Conservation (phyloP, 768 basidiomycete species). For the Sistotremastrum niveocremeum region DNA sequence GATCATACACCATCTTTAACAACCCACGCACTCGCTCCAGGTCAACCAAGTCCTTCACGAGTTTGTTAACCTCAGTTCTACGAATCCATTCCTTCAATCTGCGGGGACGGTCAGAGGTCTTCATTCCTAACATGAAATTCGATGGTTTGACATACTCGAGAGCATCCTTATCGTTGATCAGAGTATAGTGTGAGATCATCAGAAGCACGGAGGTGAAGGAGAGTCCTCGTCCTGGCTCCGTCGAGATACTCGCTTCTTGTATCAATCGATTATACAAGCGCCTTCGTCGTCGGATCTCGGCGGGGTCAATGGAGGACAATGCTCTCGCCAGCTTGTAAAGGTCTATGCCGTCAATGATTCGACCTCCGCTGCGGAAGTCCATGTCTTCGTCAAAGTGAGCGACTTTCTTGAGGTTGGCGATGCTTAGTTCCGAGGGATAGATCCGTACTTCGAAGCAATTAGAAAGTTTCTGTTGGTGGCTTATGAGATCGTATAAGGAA, state of each 20-base stretch:
- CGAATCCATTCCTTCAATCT: conserved; percentile 75
- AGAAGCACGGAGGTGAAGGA: conserved; percentile 85
- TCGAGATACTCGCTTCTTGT: conserved; percentile 72
- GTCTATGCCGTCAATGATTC: conserved; percentile 42
- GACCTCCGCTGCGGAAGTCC: conserved; percentile 16
- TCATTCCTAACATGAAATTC: neutral
- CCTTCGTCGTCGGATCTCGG: conserved; percentile 49
- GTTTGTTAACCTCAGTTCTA: conserved; percentile 60
- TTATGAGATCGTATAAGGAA: conserved; percentile 2
- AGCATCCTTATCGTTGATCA: conserved; percentile 83
- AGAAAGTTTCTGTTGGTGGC: conserved; percentile 45
- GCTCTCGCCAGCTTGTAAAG: conserved; percentile 43
- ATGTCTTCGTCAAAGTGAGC: conserved; percentile 28
- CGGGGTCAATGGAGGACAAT: conserved; percentile 53
- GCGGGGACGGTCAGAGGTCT: conserved; percentile 5
- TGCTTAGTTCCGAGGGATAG: conserved; percentile 58
- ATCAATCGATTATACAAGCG: conserved; percentile 63
- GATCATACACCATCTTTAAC: conserved; percentile 59
- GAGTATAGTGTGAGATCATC: conserved; percentile 78
- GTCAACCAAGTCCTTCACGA: conserved; percentile 75
- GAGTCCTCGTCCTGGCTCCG: conserved; percentile 64
- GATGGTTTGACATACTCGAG: conserved; percentile 47
- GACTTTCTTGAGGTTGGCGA: conserved; percentile 42
- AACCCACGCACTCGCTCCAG: conserved; percentile 74
- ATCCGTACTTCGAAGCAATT: conserved; percentile 84